Conservation (phyloP, 768 basidiomycete species). For the Leccinum obscurum region DNA sequence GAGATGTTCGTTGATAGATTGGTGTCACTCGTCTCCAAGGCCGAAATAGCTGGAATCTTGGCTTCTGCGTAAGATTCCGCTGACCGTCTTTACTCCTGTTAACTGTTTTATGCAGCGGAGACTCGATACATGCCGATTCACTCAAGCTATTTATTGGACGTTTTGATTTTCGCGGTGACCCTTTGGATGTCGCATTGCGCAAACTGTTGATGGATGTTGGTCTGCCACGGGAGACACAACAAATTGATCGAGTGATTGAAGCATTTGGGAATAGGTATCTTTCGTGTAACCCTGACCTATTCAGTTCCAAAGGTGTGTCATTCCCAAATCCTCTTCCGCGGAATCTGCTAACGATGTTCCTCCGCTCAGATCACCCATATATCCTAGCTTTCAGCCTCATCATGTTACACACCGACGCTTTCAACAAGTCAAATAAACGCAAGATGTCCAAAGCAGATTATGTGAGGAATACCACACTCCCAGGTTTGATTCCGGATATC, state of each 20-base stretch:
- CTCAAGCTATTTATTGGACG: slow-evolving; percentile 68
- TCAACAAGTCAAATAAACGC: slow-evolving; percentile 95
- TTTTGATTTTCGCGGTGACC: slow-evolving; percentile 78
- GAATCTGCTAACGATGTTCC: slow-evolving; percentile 1
- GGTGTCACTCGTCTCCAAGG: slow-evolving; percentile 61
- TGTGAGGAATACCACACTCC: slow-evolving; percentile 85
- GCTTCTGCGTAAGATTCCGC: slow-evolving; percentile 68
- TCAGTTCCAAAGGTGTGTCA: slow-evolving; percentile 67
- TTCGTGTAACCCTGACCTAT: slow-evolving; percentile 79
- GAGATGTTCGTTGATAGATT: slow-evolving; percentile 70
- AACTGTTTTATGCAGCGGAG: slow-evolving; percentile 49
- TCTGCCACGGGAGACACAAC: slow-evolving; percentile 94
- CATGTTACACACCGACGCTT: slow-evolving; percentile 98
- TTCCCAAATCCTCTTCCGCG: neutral
- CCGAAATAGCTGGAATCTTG: slow-evolving; percentile 77
- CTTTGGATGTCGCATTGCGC: slow-evolving; percentile 90
- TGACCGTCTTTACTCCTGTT: slow-evolving; percentile 7
- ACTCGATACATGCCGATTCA: slow-evolving; percentile 66
- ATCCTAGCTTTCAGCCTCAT: slow-evolving; percentile 96
- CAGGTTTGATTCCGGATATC: slow-evolving; percentile 79
- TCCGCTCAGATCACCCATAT: slow-evolving; percentile 79
- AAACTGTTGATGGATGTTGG: slow-evolving; percentile 88
- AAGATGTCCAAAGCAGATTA: slow-evolving; percentile 98
- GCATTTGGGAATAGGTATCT: slow-evolving; percentile 87
- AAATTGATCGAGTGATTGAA: slow-evolving; percentile 97